Percentiles rank a stretch among this genome's conserved stretches.
Evolutionary conservation across 1,284 basidiomycete species (phyloP).

Genomic region (Malassezia brasiliensis): DNA sequence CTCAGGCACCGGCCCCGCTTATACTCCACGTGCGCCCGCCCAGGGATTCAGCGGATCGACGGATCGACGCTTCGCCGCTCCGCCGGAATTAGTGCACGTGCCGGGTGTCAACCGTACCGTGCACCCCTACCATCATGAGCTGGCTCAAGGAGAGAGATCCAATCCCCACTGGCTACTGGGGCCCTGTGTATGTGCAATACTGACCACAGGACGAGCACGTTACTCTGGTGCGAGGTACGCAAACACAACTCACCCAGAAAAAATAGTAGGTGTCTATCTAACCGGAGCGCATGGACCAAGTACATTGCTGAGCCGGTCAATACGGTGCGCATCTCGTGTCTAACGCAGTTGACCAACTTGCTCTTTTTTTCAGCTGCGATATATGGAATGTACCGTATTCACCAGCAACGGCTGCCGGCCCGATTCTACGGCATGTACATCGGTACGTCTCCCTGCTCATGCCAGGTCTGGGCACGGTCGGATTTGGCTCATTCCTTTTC

Average conservation of each 20-base stretch:
- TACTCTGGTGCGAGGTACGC: slow-evolving; percentile 44
- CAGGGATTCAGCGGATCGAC: too few species aligned
- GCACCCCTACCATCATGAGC: slow-evolving; percentile 6
- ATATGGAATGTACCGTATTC: slow-evolving; percentile 38
- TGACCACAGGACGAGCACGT: slow-evolving; percentile 26
- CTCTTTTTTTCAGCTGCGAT: slow-evolving; percentile 50
- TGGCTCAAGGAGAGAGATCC: slow-evolving; percentile 13
- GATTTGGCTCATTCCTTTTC: slow-evolving; percentile 35
- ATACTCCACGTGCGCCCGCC: too few species aligned
- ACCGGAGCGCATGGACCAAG: slow-evolving; percentile 17
- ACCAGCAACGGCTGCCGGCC: slow-evolving; percentile 22
- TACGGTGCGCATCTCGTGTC: slow-evolving; percentile 37
- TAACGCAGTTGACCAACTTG: slow-evolving; percentile 50
- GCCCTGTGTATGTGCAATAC: slow-evolving; percentile 14
- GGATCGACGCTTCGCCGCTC: not conserved
- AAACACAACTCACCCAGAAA: not conserved
- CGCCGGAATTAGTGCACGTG: not conserved
- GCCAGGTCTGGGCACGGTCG: slow-evolving; percentile 29
- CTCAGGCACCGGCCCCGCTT: too few species aligned
- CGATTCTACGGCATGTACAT: slow-evolving; percentile 26
- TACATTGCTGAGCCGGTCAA: slow-evolving; percentile 44
- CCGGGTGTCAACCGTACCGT: not conserved
- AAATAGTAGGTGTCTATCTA: not conserved
- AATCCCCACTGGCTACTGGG: slow-evolving; percentile 32
- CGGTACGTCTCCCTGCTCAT: not conserved